Base-by-base conservation (phyloP, 768 basidiomycete species). In the Podaxis mareebaensis region DNA sequence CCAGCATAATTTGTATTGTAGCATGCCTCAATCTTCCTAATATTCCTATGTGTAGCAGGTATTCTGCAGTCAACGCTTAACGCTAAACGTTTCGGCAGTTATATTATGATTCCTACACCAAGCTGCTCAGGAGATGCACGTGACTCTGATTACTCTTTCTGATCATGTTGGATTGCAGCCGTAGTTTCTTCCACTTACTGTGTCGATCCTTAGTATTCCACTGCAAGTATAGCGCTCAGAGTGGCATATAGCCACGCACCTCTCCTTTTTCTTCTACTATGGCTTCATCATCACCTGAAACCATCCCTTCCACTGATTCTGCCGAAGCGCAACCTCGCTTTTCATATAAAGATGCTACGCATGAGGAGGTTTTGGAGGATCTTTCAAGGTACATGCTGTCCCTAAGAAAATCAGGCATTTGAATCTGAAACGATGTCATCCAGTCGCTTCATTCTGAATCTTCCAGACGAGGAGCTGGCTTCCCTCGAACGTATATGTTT, bases 401-500 rank as follows among this genome's bases (percentile, higher is more conserved):
- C 33, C 3, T 7, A 26, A 51, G 7, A 56, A 24, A 3, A n/a
- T 38, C 38, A 57, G 10, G 22, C n/a, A 20, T 24, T n/a, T 58
- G 44, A 20, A 66, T 60, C 30, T 44, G 51, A 28, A 46, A 53
- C 15, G 22, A 56, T 30, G 15, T 55, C 38, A 30, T 44, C 53
- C 67, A 96, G 94, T 74, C 93, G 97, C 56, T 99, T 99, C 74
- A 93, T 99, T 68, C 83, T 99, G 67, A 99, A 99, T 76, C 86
- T 99, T 64, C 96, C 97, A 22, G 89, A 92, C 66, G 91, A 92
- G 72, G 97, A 99, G 78, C 85, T 96, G 61, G 85, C 86, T 54
- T 94, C 92, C 15, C 81, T 96, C 60, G 96, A 97, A 72, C 87
- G 97, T 64, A 88, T 99, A 69, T 98, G 94, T 78, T 99, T 99